A percentile compares a stretch with the other conserved stretches of the same genome.
phyloP scores from a whole-genome alignment of 306 rosid species.

The Calophaca sinica region DNA sequence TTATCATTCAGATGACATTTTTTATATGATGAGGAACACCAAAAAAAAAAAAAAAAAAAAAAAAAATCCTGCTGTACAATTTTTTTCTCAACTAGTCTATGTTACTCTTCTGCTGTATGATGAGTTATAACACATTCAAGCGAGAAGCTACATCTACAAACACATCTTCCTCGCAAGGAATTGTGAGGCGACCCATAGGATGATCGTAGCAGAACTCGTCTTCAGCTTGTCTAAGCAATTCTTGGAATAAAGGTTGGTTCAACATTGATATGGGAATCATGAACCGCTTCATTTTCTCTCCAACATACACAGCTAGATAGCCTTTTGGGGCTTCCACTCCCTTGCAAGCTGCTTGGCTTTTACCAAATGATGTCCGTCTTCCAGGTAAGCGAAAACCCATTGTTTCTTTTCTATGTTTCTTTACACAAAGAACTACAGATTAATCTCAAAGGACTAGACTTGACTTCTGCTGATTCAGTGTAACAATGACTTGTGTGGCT shows the following conservation, averaged over 20 bases:
- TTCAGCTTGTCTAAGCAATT: constrained; percentile 28
- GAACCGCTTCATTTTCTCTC: constrained; percentile 41
- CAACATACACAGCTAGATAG: constrained; percentile 47
- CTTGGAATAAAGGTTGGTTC: constrained; percentile 46
- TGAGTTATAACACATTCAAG: neutral
- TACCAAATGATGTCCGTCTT: neutral
- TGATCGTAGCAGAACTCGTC: constrained; percentile 21
- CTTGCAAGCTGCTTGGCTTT: constrained; percentile 4
- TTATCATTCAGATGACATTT: too few species aligned
- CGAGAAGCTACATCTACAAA: neutral
- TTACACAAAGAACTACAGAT: too few species aligned
- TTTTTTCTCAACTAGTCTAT: too few species aligned
- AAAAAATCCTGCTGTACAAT: too few species aligned
- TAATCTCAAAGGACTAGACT: neutral
- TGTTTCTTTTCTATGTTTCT: too few species aligned
- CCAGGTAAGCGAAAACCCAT: too few species aligned
- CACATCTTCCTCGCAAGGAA: constrained; percentile 24
- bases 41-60: too few species aligned
- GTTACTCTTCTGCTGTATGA: too few species aligned
- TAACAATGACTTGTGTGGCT: neutral
- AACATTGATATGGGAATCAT: constrained; percentile 40
- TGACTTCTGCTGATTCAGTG: neutral
- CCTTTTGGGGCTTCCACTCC: constrained; percentile 42
- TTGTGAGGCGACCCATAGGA: constrained; percentile 32
- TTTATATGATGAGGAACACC: too few species aligned